These are phyloP conservation scores for Mrakia hoshinonis DNA, from an alignment of 768 basidiomycete species.

Conservation along the genomic window DNA sequence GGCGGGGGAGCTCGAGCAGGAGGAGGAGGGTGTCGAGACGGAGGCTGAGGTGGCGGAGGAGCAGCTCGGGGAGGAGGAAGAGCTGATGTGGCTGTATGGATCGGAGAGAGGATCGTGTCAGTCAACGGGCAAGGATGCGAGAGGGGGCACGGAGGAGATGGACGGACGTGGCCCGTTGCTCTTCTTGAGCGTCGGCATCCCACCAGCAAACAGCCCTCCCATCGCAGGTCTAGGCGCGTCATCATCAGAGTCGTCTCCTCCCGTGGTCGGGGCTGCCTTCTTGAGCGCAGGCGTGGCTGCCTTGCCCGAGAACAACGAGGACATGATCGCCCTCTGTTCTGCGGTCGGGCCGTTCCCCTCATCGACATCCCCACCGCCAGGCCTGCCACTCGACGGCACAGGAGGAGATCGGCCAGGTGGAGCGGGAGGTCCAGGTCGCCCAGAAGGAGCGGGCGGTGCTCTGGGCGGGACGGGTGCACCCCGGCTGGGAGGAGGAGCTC, in stretches of 20 bases:
- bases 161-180: too few relatives aligned
- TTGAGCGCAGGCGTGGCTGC: too few relatives aligned
- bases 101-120: background rate
- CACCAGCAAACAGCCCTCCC: slow-evolving; percentile 27
- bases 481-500: slow-evolving; percentile 9
- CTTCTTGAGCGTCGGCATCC: slow-evolving; percentile 29
- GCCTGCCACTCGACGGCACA: too few relatives aligned
- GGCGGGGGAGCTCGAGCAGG: slow-evolving; percentile 9
- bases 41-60: background rate
- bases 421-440: background rate
- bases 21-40: slow-evolving; percentile 16
- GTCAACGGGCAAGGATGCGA: slow-evolving; percentile 31
- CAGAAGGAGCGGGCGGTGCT: background rate
- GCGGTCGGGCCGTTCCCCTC: too few relatives aligned
- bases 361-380: too few relatives aligned
- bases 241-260: slow-evolving; percentile 11
- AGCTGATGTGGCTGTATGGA: background rate
- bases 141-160: slow-evolving; percentile 22
- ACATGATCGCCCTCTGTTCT: too few relatives aligned
- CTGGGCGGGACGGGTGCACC: background rate
- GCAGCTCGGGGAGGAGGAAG: background rate
- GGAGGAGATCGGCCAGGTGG: background rate
- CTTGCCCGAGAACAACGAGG: too few relatives aligned
- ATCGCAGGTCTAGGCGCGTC: background rate
- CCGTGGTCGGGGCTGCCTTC: too few relatives aligned